Base-by-base conservation (phyloP, 495 filamentous ascomycete species). In the Penicillium turbatum region DNA sequence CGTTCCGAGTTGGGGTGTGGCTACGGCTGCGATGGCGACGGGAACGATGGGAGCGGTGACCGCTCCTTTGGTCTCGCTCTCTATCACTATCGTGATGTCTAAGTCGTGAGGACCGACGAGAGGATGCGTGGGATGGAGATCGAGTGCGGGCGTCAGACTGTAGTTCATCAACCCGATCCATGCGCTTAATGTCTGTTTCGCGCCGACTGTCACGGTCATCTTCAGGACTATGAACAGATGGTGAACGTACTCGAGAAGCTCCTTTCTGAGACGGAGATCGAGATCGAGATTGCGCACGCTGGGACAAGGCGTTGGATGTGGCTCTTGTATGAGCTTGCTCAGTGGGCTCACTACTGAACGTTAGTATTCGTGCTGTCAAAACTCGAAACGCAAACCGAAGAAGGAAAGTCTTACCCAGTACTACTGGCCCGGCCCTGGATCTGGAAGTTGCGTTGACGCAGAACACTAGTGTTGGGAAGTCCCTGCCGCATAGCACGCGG, bases 401-500 rank as follows among this genome's bases (percentile, higher is more conserved):
- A 57, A 31, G 24, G 48, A 15, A 42, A n/a, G 17, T 55, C 75
- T 65, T 65, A 81, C 79, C 71, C 71, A 61, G 64, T 13, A 63
- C 59, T 10, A 53, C 41, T 39, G 37, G 56, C 57, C 36, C 71
- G 67, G 13, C 58, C 60, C 8, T 65, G 60, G 10, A 37, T 49
- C 31, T 72, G 69, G 50, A 72, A 69, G 13, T 60, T 61, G n/a
- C 74, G 65, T n/a, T 75, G 70, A 7, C 75, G 70, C 1, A 71
- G 48, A 0, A 83, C 79, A 66, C 84, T 86, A 39, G 85, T 88
- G 68, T 91, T 92, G 46, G 88, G 85, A 17, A 86, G 78, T 15
- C 92, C 91, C 62, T 92, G 83, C 56, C 95, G 76, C 85, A 97
- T 90, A 15, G 95, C 93, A 69, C 93, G 91, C 2, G 93, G 93